Percentiles rank a stretch among this genome's conserved stretches.
phyloP scores from a whole-genome alignment of 306 rosid species.

The Abrus precatorius region DNA sequence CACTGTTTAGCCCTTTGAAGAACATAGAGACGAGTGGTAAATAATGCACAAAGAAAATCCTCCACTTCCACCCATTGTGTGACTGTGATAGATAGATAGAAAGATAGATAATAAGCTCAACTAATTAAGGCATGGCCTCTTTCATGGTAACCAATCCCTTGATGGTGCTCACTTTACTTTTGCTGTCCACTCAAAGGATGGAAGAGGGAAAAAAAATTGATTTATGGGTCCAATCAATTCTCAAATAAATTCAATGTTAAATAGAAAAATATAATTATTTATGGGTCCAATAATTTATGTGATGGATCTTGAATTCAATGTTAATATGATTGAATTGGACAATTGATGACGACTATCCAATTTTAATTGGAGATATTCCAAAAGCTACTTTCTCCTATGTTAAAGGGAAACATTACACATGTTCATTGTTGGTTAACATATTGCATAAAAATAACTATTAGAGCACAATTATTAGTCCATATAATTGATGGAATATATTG shows the following conservation, averaged over 20 bases:
- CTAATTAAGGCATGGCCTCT: constrained; percentile 32
- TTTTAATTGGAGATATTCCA: not conserved
- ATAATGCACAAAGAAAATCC: constrained; percentile 35
- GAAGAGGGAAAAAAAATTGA: not conserved
- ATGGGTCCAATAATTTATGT: constrained; percentile 29
- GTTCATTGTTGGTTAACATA: not conserved
- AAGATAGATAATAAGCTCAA: constrained; percentile 41
- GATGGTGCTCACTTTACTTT: constrained; percentile 25
- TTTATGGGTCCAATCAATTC: constrained; percentile 30
- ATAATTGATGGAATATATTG: not conserved
- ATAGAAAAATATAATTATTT: not conserved
- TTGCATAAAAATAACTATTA: not conserved
- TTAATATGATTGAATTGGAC: constrained; percentile 30
- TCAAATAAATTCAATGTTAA: not conserved
- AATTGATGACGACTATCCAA: not conserved
- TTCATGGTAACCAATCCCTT: constrained; percentile 40
- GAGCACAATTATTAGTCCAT: not conserved
- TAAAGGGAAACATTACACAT: constrained; percentile 28
- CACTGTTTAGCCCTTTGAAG: constrained; percentile 30
- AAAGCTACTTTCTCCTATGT: constrained; percentile 2
- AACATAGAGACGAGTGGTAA: constrained; percentile 45
- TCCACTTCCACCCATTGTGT: constrained; percentile 42
- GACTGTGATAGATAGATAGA: constrained; percentile 37
- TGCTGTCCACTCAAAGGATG: constrained; percentile 40
- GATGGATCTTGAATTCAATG: constrained; percentile 26